Conservation (phyloP, 164 flowering plant species). For the Buxus sempervirens region DNA sequence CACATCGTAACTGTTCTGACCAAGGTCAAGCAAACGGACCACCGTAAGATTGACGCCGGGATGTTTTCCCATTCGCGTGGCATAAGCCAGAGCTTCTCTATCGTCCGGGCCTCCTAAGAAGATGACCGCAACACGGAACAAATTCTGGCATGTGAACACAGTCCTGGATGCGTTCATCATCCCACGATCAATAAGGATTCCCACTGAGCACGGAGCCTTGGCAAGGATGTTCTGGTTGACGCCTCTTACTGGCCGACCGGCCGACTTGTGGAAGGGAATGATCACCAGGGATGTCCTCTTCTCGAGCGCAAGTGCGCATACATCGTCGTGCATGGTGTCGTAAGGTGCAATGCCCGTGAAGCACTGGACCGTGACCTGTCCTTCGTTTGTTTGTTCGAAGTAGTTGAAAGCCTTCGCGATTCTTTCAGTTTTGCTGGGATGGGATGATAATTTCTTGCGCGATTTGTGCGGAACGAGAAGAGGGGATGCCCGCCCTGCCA, state of each 20-base stretch:
- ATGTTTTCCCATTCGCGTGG: not conserved
- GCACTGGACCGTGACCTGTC: not conserved
- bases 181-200: not conserved
- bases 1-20: not conserved
- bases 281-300: conserved; percentile 28
- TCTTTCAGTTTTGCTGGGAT: conserved; percentile 13
- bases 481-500: conserved; percentile 30
- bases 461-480: conserved; percentile 32
- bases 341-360: conserved; percentile 39
- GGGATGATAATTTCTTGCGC: conserved; percentile 1
- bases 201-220: not conserved
- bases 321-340: conserved; percentile 42
- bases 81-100: not conserved
- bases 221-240: not conserved
- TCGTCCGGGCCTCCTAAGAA: not conserved
- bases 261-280: conserved; percentile 35
- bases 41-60: not conserved
- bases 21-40: not conserved
- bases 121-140: not conserved
- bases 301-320: conserved; percentile 42
- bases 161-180: not conserved
- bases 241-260: not conserved
- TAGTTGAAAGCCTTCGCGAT: conserved; percentile 18
- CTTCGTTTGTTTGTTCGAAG: conserved; percentile 6
- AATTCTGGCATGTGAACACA: not conserved